Evolutionary conservation across 371 early-diverging fungal species (phyloP), one percentile per base, ranked within the genome.

Genomic region (Encephalitozoon hellem): DNA sequence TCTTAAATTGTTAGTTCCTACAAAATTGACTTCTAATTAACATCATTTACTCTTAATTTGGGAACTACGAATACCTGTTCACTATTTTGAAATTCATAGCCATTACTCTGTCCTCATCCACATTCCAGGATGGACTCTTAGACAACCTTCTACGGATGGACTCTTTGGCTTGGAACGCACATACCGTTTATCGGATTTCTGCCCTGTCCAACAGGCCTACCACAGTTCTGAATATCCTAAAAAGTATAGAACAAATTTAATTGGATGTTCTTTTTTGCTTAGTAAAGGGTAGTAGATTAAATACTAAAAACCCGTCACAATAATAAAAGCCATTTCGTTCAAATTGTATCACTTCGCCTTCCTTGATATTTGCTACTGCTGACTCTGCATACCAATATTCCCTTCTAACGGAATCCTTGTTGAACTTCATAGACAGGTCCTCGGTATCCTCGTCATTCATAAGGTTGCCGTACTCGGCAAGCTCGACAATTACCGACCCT

Each of bases 371-470:
- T 39, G 88, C 59, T 0, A 41, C 38, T 74, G 85, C 85, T 52
- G 78, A 69, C 69, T 88, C 89, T 34, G 86, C 86, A 71, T 87
- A 73, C 4, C 83, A 87, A 25, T 82, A 79, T 32, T 51, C 82
- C 80, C 87, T 89, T 86, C 91, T 94, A 82, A 92, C 92, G 53
- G 92, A 91, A n/a, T 88, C 87, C 4, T 91, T 89, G 38, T 94
- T 95, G 49, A 97, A 85, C 45, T 89, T 87, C 78, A 93, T 90
- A 77, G 87, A 84, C 45, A 95, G 85, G 4, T 90, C 88, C 78
- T 96, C 97, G 49, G 88, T 90, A 68, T 93, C 95, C 82, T 94
- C 95, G 1, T 95, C 86, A 88, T 94, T 94, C 88, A 86, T 94
- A 93, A 79, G 89, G 78, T 70, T 95, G 85, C 72, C 88, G 81